These are phyloP conservation scores for Volvox carteri DNA, from an alignment of 163 green algal genomes.

Conservation along the genomic window DNA sequence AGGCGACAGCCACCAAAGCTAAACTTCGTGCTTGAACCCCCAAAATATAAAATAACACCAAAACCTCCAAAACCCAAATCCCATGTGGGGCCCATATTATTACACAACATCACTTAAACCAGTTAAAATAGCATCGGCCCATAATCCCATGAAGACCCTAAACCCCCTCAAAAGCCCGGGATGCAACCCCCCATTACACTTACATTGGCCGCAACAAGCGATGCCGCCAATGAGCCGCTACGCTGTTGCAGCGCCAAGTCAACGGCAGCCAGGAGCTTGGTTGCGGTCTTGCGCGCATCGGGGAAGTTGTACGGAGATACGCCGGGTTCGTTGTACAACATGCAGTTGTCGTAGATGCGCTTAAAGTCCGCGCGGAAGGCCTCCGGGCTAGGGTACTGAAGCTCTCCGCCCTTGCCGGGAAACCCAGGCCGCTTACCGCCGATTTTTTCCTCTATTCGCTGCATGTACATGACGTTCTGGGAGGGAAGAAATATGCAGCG, in stretches of 20 bases:
- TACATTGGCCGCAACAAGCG: slow-evolving; percentile 16
- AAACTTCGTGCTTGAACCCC: no score
- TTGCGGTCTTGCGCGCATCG: not conserved
- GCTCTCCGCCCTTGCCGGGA: not conserved
- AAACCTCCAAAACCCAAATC: no score
- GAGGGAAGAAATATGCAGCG: no score
- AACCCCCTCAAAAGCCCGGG: no score
- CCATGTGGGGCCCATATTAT: no score
- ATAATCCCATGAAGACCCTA: no score
- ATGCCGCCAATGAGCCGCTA: not conserved
- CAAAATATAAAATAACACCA: no score
- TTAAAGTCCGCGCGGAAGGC: slow-evolving; percentile 29
- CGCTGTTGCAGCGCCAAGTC: not conserved
- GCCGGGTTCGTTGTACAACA: slow-evolving; percentile 36
- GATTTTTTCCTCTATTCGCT: slow-evolving; percentile 37
- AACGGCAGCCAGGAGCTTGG: not conserved
- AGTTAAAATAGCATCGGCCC: no score
- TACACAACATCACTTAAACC: no score
- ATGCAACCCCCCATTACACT: not conserved
- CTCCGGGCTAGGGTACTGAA: slow-evolving; percentile 35
- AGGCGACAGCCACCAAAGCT: no score
- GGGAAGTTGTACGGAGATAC: slow-evolving; percentile 29
- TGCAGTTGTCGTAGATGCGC: slow-evolving; percentile 46
- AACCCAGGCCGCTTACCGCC: not conserved
- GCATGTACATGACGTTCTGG: slow-evolving; percentile 42